Evolutionary conservation across 768 basidiomycete genomes (phyloP).

Genomic region (Russula emetica): DNA sequence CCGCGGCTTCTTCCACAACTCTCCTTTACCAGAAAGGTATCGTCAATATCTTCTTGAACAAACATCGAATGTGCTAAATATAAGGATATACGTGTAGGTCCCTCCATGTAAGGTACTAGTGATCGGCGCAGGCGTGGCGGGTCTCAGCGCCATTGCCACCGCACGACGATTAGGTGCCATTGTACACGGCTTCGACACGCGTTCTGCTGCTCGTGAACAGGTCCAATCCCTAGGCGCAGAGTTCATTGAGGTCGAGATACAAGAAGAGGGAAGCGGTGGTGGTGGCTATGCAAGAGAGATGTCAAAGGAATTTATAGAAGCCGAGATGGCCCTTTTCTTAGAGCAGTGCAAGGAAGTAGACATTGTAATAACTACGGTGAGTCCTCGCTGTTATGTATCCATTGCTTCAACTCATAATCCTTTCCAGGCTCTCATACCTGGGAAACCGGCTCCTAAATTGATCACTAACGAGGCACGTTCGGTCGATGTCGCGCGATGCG

Average conservation of each 20-base stretch:
- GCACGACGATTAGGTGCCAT: constrained; percentile 82
- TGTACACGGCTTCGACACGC: constrained; percentile 84
- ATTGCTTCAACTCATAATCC: neutral
- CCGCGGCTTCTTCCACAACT: constrained; percentile 1
- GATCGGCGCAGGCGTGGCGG: constrained; percentile 87
- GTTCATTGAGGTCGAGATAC: constrained; percentile 74
- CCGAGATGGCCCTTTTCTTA: constrained; percentile 85
- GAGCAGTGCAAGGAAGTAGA: constrained; percentile 87
- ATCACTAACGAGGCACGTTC: constrained; percentile 60
- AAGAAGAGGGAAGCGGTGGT: constrained; percentile 77
- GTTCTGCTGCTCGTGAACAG: constrained; percentile 81
- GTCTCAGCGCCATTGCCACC: constrained; percentile 82
- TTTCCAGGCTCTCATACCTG: constrained; percentile 72
- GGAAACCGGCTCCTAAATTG: constrained; percentile 79
- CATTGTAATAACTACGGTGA: constrained; percentile 79
- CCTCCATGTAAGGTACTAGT: constrained; percentile 83
- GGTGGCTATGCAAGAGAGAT: constrained; percentile 90
- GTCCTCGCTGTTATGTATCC: constrained; percentile 22
- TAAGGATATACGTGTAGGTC: constrained; percentile 46
- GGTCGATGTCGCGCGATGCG: neutral
- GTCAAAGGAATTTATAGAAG: constrained; percentile 85
- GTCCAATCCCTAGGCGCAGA: constrained; percentile 88
- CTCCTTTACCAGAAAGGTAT: constrained; percentile 41
- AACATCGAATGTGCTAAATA: constrained; percentile 2
- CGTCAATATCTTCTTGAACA: constrained; percentile 2